phyloP scores from a whole-genome alignment of 192 early-diverging fungal genomes.

The Chytriomyces sp. region DNA sequence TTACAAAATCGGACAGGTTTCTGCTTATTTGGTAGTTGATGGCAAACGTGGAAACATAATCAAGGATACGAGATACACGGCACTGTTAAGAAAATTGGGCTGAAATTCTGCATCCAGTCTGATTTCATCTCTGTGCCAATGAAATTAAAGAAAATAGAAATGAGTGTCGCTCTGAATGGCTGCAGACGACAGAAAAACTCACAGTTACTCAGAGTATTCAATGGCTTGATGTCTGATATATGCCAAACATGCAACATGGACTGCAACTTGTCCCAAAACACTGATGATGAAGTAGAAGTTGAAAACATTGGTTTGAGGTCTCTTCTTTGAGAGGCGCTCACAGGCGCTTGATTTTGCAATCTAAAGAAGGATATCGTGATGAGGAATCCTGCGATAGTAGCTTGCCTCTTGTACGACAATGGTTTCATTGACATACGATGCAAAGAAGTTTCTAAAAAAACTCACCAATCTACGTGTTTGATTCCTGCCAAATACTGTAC shows the following conservation, averaged over 20 bases:
- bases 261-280: conserved; percentile 91
- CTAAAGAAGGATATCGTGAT: conserved; percentile 99
- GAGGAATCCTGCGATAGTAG: conserved; percentile 93
- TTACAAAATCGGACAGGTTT: neutral
- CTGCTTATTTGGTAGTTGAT: conserved; percentile 90
- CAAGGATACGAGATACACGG: conserved; percentile 91
- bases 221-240: conserved; percentile 67
- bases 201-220: conserved; percentile 49
- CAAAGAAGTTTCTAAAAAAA: too few relatives aligned
- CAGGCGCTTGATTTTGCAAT: conserved; percentile 92
- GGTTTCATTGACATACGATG: too few relatives aligned
- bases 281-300: conserved; percentile 95
- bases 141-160: neutral
- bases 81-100: conserved; percentile 94
- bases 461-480: conserved; percentile 89
- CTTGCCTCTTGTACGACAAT: conserved; percentile 55
- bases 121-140: conserved; percentile 70
- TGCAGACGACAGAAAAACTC: neutral
- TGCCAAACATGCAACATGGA: conserved; percentile 85
- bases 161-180: neutral
- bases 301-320: conserved; percentile 95
- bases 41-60: conserved; percentile 99
- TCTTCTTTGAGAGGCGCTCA: conserved; percentile 84
- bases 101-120: conserved; percentile 91
- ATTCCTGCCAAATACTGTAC: conserved; percentile 97